Base-by-base conservation (phyloP, 2,329 filamentous ascomycete genomes). In the Ascochyta rabiei region DNA sequence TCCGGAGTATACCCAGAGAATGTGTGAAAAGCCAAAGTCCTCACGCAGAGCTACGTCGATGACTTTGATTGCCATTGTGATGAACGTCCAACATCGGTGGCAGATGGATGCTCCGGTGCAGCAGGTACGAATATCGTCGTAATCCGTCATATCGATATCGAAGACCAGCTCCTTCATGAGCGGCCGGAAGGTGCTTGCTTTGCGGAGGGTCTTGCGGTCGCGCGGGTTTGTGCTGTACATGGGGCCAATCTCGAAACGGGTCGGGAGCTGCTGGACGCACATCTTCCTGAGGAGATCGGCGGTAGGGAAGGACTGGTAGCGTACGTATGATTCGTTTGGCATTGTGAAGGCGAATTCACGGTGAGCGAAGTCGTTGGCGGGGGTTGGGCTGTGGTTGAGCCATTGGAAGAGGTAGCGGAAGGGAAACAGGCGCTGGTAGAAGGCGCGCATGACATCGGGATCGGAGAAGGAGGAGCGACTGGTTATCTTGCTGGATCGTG, bases 131-230 rank as follows among this genome's bases (percentile, higher is more conserved):
- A 99, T 90, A 62, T 96, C 91, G 73, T 99, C 95, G 77, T 99
- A 99, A 78, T 98, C 95, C 49, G 95, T 98, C 84, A 99, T 84
- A 84, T 99, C 95, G 68, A 99, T 98, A 88, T 99, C 95, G 76
- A 99, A 98, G 67, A 96, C 96, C 34, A 99, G 80, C 75, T 99
- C 95, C 75, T 99, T 99, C 51, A 90, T 84, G 28, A 97, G 76
- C 0, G 95, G 93, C 60, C 88, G 89, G 79, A 99, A 97, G 8
- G 90, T 86, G 42, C 86, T 86, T 31, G 88, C 84, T 75, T 92
- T 93, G 48, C 89, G 86, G 30, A 98, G 77, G 0, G 88, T 88
- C 78, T 98, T 99, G 69, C 93, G 88, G 68, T 99, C 95, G 66
- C 92, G 89, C 0, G 95, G 95, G 73, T 98, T 97, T 41, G 92